phyloP scores from a whole-genome alignment of 148 eudicot species.

The Nyssa sinensis region DNA sequence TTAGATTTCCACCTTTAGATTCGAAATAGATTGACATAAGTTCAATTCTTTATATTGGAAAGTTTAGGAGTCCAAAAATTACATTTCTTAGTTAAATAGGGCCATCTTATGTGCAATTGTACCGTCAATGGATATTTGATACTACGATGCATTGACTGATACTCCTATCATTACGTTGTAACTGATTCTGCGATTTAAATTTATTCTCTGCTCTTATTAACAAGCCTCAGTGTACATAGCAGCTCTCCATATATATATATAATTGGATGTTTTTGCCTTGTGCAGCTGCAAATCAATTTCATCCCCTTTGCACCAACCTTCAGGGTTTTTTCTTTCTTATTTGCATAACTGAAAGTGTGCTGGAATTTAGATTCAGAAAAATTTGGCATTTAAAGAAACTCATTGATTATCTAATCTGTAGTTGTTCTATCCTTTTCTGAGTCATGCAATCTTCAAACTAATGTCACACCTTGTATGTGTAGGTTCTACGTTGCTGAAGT shows the following conservation, averaged over 20 bases:
- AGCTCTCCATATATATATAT: not conserved
- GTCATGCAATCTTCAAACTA: not conserved
- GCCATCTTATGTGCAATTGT: not conserved
- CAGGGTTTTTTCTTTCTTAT: too few relatives aligned
- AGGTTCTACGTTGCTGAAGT: slow-evolving; percentile 92
- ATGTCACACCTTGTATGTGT: slow-evolving; percentile 19
- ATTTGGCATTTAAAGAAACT: not conserved
- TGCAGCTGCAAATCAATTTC: not conserved
- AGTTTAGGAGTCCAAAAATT: not conserved
- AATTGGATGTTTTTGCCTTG: not conserved
- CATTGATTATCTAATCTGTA: not conserved
- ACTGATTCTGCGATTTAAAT: not conserved
- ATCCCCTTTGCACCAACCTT: too few relatives aligned
- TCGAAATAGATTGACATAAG: too few relatives aligned
- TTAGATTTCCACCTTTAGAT: not conserved
- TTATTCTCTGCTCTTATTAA: not conserved
- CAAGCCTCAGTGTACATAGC: not conserved
- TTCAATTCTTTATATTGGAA: too few relatives aligned
- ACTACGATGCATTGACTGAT: not conserved
- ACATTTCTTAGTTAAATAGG: not conserved
- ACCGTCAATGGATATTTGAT: not conserved
- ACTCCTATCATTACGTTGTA: not conserved
- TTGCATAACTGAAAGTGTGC: not conserved
- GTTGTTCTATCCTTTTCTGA: not conserved
- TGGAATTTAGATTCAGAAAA: not conserved